Evolutionary conservation across 768 basidiomycete genomes (phyloP).

Genomic region (Collybiopsis confluens): DNA sequence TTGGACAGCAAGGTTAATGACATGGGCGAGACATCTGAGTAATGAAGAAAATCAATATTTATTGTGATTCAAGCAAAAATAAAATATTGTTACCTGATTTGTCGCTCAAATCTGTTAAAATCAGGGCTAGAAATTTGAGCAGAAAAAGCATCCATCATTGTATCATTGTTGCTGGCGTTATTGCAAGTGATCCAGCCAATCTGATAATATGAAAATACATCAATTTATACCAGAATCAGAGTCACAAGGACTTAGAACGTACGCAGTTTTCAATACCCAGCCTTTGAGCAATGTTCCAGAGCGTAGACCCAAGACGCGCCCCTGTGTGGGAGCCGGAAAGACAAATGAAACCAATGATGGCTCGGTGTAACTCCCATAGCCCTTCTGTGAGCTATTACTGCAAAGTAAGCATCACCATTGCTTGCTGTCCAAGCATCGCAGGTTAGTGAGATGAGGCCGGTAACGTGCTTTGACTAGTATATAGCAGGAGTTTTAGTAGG

Average conservation of each 20-base stretch:
- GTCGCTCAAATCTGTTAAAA: not conserved
- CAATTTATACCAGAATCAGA: not conserved
- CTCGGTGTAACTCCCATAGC: slow-evolving; percentile 22
- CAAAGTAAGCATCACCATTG: slow-evolving; percentile 35
- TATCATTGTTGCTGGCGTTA: not conserved
- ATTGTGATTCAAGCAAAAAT: no score
- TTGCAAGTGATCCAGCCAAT: not conserved
- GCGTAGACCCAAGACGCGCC: slow-evolving; percentile 23
- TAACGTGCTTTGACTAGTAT: slow-evolving; percentile 7
- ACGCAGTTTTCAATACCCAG: slow-evolving; percentile 28
- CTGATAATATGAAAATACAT: not conserved
- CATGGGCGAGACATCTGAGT: slow-evolving; percentile 1
- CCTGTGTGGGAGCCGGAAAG: slow-evolving; percentile 34
- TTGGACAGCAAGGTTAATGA: not conserved
- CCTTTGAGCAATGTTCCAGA: slow-evolving; percentile 24
- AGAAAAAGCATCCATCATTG: not conserved
- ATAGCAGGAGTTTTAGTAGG: not conserved
- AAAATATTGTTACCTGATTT: not conserved
- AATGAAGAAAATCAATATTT: not conserved
- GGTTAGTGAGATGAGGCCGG: slow-evolving; percentile 26
- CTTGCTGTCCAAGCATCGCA: slow-evolving; percentile 38
- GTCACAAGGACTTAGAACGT: not conserved
- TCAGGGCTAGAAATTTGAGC: not conserved
- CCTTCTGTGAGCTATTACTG: slow-evolving; percentile 36
- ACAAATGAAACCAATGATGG: slow-evolving; percentile 29